Evolutionary conservation across 495 filamentous ascomycete species (phyloP), one percentile per base, ranked within the genome.

Genomic region (Aspergillus nanangensis): DNA sequence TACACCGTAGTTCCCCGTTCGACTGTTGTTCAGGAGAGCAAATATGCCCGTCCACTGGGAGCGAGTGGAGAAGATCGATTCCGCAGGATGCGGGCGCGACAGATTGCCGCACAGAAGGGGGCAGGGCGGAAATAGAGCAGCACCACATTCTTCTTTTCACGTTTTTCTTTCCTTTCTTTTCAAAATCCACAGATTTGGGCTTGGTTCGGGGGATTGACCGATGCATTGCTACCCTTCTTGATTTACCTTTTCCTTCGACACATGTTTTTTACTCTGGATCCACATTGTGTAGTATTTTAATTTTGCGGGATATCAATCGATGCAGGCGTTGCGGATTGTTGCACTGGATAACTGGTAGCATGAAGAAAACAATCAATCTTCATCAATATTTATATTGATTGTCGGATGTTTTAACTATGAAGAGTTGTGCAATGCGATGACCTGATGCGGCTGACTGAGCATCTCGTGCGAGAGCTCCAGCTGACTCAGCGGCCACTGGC

Each of bases 1-100:
- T 96, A 96, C 61, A 88, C 82, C 1, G 75, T 95, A 52, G 90
- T 87, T 25, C 90, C 90, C 13, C 76, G 71, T 53, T 81, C 74
- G 52, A 80, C 72, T 25, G 59, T 75, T 29, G 62, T 78, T 22
- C 66, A 67, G 22, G 67, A 74, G 34, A 74, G 71, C 45, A 68
- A 68, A 38, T 77, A 73, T 54, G 69, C 73, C 35, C 78, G 81
- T 52, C 85, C 85, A 4, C 69, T 89, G 57, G 88, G 88, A 22
- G 76, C 82, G 32, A 79, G 78, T 48, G 87, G 87, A 40, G 77
- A 87, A 60, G 87, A 90, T 55, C 84, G 86, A 18, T 92, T 94
- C 72, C 78, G 85, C 55, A 82, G 77, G 68, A 87, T 94, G 79
- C 86, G 83, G 51, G 78, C 80, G 55, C 84, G 83, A 66, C 79